Evolutionary conservation across 306 rosid species (phyloP).

Genomic region (Castanea crenata): DNA sequence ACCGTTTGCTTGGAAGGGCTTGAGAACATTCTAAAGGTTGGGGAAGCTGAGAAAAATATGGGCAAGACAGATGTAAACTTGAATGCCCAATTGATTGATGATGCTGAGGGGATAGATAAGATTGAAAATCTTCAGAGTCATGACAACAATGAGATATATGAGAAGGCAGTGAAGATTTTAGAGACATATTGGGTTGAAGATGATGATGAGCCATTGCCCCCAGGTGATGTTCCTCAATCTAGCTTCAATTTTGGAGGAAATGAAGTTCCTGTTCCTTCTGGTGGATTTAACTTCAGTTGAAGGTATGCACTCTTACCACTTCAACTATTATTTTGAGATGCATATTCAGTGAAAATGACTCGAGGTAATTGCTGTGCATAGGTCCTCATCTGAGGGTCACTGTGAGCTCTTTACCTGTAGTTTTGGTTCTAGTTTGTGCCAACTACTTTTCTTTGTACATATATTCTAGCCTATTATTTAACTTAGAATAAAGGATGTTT

Average conservation of each 20-base stretch:
- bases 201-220: slow-evolving; percentile 70
- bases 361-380: background rate
- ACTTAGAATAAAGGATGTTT: too few species aligned
- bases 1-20: slow-evolving; percentile 88
- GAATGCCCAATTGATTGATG: slow-evolving; percentile 82
- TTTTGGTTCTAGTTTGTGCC: background rate
- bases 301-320: slow-evolving; percentile 16
- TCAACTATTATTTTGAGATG: background rate
- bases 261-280: slow-evolving; percentile 72
- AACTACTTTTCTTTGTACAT: background rate
- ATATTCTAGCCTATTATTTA: too few species aligned
- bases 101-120: slow-evolving; percentile 87
- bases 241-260: slow-evolving; percentile 62
- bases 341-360: background rate
- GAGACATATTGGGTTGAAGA: slow-evolving; percentile 95
- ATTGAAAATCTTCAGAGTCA: slow-evolving; percentile 88
- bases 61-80: slow-evolving; percentile 64
- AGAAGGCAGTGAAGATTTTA: slow-evolving; percentile 84
- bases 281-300: slow-evolving; percentile 91
- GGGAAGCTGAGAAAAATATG: slow-evolving; percentile 71
- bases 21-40: slow-evolving; percentile 83
- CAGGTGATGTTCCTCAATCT: slow-evolving; percentile 61
- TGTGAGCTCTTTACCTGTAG: background rate
- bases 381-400: background rate
- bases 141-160: slow-evolving; percentile 88